Base-by-base conservation (phyloP, 2,329 filamentous ascomycete genomes). In the Aspergillus arachidicola region DNA sequence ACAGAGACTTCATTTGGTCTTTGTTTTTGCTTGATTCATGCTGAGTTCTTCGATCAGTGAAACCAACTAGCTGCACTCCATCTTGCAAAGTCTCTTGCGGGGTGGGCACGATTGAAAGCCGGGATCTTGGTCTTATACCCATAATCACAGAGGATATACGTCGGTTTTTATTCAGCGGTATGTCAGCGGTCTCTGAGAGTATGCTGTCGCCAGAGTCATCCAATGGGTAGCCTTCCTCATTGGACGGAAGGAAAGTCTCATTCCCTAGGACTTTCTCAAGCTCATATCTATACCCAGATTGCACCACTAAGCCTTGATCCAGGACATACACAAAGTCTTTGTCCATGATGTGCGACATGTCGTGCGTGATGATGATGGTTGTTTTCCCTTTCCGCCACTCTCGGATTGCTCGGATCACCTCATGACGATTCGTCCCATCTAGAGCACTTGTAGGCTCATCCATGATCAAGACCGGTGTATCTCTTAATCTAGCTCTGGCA, bases 361-460 rank as follows among this genome's bases (percentile, higher is more conserved):
- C 93, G 72, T 98, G 94, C 0, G 95, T 97, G 70, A 98, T 94
- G 68, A 98, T 87, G 58, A 98, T 91, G 0, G 94, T 98, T 0
- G 94, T 97, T 74, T 92, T 95, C 0, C 86, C 89, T 41, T 79
- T 81, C 26, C 95, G 85, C 94, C 93, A 97, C 23, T 84, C 73
- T 9, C 92, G 85, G 58, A 97, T 89, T 0, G 89, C 87, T 48
- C 91, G 86, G 83, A 96, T 89, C 43, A 97, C 85, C 14, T 88
- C 76, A 0, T 79, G 79, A 64, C 89, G 86, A 61, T 86, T 94
- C 11, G 85, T 82, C n/a, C 89, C 86, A 70, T 98, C 94, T 11
- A 98, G 81, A 0, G 92, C 92, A 75, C 92, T 95, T 0, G 93
- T 97, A 0, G 91, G 87, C 74, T 98, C 95, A 68, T 98, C 94